phyloP scores from a whole-genome alignment of 1,139 yeast genomes.

The Suhomyces anneliseae region DNA sequence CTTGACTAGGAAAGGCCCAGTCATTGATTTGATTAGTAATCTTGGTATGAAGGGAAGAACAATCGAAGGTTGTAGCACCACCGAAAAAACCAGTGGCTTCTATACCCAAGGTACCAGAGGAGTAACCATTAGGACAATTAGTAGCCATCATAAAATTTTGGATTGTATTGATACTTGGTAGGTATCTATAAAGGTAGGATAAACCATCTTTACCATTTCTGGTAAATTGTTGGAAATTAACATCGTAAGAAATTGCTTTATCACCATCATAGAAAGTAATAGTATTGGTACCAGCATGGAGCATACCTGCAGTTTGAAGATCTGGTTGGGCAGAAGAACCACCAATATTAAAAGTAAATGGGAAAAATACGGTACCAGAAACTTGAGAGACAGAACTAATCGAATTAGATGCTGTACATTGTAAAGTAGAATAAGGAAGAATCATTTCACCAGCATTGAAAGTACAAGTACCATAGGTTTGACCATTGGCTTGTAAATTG shows the following conservation, averaged over 20 bases:
- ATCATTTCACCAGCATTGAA: constrained; percentile 24
- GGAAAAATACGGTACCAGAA: constrained; percentile 26
- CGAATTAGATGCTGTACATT: constrained; percentile 23
- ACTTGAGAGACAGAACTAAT: constrained; percentile 17
- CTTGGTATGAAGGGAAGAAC: constrained; percentile 21
- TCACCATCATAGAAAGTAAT: constrained; percentile 31
- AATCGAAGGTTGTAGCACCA: constrained; percentile 19
- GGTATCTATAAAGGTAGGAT: neutral
- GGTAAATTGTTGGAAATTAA: constrained; percentile 16
- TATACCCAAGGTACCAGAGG: constrained; percentile 16
- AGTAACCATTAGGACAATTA: constrained; percentile 25
- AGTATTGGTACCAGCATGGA: constrained; percentile 25
- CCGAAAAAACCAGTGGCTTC: constrained; percentile 19
- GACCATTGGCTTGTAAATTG: constrained; percentile 18
- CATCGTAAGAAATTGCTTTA: constrained; percentile 18
- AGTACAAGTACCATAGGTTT: constrained; percentile 28
- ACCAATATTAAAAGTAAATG: constrained; percentile 31
- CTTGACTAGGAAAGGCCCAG: constrained; percentile 28
- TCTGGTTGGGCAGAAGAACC: constrained; percentile 21
- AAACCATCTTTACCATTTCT: neutral
- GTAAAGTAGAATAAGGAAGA: constrained; percentile 23
- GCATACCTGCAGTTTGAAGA: constrained; percentile 20
- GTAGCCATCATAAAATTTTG: constrained; percentile 22
- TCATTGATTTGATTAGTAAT: constrained; percentile 24
- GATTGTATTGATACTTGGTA: constrained; percentile 16